Percentiles rank a stretch among this genome's conserved stretches.
These are phyloP conservation scores for Fusarium falciforme DNA, from an alignment of 2,329 filamentous ascomycete genomes.

Conservation along the genomic window DNA sequence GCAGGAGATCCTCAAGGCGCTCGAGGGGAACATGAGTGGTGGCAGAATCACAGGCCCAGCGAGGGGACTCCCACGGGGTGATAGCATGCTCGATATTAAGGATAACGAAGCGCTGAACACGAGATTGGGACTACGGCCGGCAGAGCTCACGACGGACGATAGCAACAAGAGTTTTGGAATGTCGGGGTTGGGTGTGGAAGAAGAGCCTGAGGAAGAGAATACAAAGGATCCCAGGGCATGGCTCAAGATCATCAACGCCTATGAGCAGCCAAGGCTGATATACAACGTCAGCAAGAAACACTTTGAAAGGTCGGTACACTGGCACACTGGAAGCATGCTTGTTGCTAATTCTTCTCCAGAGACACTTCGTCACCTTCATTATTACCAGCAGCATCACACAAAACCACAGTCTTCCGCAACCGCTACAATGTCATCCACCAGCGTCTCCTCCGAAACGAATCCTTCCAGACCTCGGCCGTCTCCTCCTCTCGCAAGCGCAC, in stretches of 20 bases:
- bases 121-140: constrained; percentile 63
- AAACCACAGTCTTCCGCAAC: constrained; percentile 88
- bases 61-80: constrained; percentile 65
- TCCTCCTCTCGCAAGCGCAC: constrained; percentile 67
- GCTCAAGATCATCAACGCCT: constrained; percentile 86
- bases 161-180: constrained; percentile 74
- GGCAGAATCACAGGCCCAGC: constrained; percentile 71
- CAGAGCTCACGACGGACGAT: constrained; percentile 64
- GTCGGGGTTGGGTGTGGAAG: constrained; percentile 63
- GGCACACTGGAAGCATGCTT: not conserved
- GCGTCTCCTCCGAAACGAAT: constrained; percentile 89
- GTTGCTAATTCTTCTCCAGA: constrained; percentile 52
- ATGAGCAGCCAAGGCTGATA: constrained; percentile 82
- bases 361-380: constrained; percentile 74
- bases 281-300: constrained; percentile 89
- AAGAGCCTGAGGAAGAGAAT: constrained; percentile 67
- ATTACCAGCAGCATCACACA: constrained; percentile 81
- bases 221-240: constrained; percentile 80
- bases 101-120: constrained; percentile 66
- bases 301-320: constrained; percentile 75
- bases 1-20: constrained; percentile 82
- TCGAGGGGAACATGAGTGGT: constrained; percentile 92
- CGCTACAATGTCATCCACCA: constrained; percentile 94
- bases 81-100: constrained; percentile 71
- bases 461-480: constrained; percentile 86